phyloP scores from a whole-genome alignment of 225 moss, liverwort and hornwort genomes.

The Polytrichum commune region DNA sequence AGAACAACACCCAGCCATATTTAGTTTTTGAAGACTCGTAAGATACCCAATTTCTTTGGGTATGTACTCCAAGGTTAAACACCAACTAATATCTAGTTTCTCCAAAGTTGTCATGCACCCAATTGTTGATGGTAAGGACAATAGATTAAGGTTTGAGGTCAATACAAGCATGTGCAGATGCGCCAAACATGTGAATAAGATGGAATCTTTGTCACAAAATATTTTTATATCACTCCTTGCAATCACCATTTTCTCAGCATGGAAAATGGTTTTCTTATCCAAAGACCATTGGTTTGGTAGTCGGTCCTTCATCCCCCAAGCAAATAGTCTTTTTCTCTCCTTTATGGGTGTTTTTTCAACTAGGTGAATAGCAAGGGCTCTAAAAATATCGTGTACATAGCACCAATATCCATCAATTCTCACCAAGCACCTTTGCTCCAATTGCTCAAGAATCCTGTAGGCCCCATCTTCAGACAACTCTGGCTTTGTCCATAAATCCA shows the following conservation, averaged over 20 bases:
- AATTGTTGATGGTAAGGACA: constrained; percentile 20
- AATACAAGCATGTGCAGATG: constrained; percentile 33
- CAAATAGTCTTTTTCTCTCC: constrained; percentile 28
- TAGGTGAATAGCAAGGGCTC: constrained; percentile 23
- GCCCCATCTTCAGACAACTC: constrained; percentile 35
- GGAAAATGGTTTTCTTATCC: background rate
- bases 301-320: constrained; percentile 22
- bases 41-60: constrained; percentile 29
- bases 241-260: constrained; percentile 41
- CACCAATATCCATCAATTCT: constrained; percentile 43
- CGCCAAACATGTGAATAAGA: constrained; percentile 16
- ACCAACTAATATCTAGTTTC: constrained; percentile 47
- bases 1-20: constrained; percentile 40
- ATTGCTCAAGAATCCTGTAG: constrained; percentile 30
- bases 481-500: constrained; percentile 45
- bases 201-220: constrained; percentile 21
- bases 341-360: constrained; percentile 1
- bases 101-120: constrained; percentile 15
- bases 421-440: constrained; percentile 42
- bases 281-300: constrained; percentile 18
- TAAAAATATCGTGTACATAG: constrained; percentile 40
- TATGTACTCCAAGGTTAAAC: constrained; percentile 11
- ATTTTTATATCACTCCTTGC: constrained; percentile 12
- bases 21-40: constrained; percentile 32
- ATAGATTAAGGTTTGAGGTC: constrained; percentile 38